A percentile compares a stretch with the other conserved stretches of the same genome.
Evolutionary conservation across 805 yeast species (phyloP).

Genomic region (Starmerella apicola): DNA sequence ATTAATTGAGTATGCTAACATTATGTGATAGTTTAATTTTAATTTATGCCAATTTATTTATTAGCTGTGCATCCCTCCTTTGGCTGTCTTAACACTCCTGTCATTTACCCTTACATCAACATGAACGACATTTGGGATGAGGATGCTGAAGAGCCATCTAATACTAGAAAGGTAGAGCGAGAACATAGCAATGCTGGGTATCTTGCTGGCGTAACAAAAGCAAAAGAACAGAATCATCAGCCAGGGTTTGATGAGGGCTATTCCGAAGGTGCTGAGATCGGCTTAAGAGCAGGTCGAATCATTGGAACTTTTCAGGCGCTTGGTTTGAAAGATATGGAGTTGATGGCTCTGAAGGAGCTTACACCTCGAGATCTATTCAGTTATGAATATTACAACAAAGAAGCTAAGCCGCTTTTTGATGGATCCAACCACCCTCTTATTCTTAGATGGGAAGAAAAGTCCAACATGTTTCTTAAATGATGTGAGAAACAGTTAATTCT

Average conservation of each 20-base stretch:
- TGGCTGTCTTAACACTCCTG: too few relatives aligned
- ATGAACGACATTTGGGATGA: constrained; percentile 20
- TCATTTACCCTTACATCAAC: too few relatives aligned
- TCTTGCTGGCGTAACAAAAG: constrained; percentile 58
- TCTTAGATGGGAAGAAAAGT: constrained; percentile 33
- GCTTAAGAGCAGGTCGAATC: constrained; percentile 51
- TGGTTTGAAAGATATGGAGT: constrained; percentile 25
- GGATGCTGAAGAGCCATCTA: constrained; percentile 18
- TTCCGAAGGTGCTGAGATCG: constrained; percentile 61
- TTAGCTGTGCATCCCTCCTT: too few relatives aligned
- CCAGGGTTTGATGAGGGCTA: constrained; percentile 72
- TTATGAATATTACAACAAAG: constrained; percentile 39
- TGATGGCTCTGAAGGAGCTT: constrained; percentile 35
- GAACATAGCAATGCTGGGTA: constrained; percentile 72
- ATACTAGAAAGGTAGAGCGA: constrained; percentile 27
- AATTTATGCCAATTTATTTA: too few relatives aligned
- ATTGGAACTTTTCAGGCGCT: constrained; percentile 41
- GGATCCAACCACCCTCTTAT: constrained; percentile 32
- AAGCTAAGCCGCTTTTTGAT: constrained; percentile 22
- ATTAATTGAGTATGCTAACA: too few relatives aligned
- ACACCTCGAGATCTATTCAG: constrained; percentile 47
- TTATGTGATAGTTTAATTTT: too few relatives aligned
- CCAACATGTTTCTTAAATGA: background rate
- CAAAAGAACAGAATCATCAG: constrained; percentile 62
- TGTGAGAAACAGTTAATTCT: background rate